These are phyloP conservation scores for Protostelium mycophagum DNA, from an alignment of 78 protist species.

Conservation along the genomic window DNA sequence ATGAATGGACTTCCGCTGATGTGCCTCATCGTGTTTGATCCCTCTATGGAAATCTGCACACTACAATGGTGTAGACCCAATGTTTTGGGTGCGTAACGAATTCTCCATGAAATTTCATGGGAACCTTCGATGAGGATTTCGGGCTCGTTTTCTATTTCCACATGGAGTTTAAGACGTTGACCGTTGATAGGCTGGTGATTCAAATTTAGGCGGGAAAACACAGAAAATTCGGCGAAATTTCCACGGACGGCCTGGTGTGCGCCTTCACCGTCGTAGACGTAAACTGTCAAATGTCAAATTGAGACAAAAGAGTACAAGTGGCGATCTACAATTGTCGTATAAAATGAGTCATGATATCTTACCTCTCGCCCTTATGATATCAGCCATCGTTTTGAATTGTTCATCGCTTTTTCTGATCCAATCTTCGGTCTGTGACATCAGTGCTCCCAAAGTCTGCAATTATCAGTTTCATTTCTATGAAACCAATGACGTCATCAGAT, in stretches of 20 bases:
- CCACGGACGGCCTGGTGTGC: background rate
- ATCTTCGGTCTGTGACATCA: background rate
- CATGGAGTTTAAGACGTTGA: background rate
- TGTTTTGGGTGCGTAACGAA: background rate
- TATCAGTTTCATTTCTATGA: background rate
- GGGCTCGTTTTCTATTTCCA: background rate
- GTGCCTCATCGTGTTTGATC: background rate
- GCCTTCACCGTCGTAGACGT: background rate
- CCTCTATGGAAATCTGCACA: background rate
- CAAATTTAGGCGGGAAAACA: background rate
- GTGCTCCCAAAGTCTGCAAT: background rate
- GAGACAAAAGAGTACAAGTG: background rate
- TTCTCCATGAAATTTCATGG: background rate
- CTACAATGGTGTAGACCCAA: background rate
- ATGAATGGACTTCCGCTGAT: background rate
- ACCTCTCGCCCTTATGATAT: background rate
- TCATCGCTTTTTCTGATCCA: background rate
- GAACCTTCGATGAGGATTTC: background rate
- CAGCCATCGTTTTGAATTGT: background rate
- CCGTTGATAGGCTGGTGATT: background rate
- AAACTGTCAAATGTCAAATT: background rate
- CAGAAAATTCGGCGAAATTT: background rate
- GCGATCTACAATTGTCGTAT: too few relatives aligned
- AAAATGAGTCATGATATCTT: background rate
- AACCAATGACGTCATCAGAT: too few relatives aligned